Percentiles rank a stretch among this genome's conserved stretches.
These are phyloP conservation scores for Rosellinia necatrix DNA, from an alignment of 2,329 filamentous ascomycete species.

Conservation along the genomic window DNA sequence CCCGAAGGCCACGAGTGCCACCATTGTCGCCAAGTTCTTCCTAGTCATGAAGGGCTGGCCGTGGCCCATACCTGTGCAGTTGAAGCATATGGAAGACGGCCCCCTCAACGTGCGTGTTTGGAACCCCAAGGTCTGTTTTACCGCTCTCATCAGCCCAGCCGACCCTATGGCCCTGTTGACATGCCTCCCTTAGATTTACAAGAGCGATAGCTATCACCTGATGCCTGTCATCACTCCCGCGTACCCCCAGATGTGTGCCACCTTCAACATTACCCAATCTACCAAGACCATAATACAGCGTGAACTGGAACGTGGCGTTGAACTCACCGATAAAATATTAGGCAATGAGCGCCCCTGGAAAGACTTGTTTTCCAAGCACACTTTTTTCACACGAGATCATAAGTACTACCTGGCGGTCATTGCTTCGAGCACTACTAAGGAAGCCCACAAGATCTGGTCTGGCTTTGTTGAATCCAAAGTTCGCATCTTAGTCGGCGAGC, in stretches of 20 bases:
- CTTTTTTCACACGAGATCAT: constrained; percentile 90
- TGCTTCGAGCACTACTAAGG: constrained; percentile 79
- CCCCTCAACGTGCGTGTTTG: constrained; percentile 84
- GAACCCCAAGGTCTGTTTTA: constrained; percentile 91
- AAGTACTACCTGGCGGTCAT: constrained; percentile 95
- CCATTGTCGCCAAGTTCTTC: constrained; percentile 94
- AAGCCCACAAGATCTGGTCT: constrained; percentile 84
- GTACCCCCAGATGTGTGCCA: constrained; percentile 97
- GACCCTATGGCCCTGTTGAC: constrained; percentile 29
- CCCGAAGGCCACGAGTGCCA: constrained; percentile 85
- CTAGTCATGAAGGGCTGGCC: constrained; percentile 87
- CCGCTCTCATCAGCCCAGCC: too few species aligned
- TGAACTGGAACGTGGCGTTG: constrained; percentile 77
- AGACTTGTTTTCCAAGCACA: constrained; percentile 85
- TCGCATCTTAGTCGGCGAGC: constrained; percentile 77
- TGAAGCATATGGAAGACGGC: constrained; percentile 85
- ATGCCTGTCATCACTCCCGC: constrained; percentile 99
- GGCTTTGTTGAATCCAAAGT: constrained; percentile 94
- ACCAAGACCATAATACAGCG: constrained; percentile 82
- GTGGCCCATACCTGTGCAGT: constrained; percentile 90
- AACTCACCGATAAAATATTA: constrained; percentile 81
- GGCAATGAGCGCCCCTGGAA: constrained; percentile 79
- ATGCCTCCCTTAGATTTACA: constrained; percentile 64
- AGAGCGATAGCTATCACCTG: constrained; percentile 79
- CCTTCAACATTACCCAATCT: constrained; percentile 88